A percentile compares a stretch with the other conserved stretches of the same genome.
phyloP scores from a whole-genome alignment of 306 rosid genomes.

The Sophora flavescens region DNA sequence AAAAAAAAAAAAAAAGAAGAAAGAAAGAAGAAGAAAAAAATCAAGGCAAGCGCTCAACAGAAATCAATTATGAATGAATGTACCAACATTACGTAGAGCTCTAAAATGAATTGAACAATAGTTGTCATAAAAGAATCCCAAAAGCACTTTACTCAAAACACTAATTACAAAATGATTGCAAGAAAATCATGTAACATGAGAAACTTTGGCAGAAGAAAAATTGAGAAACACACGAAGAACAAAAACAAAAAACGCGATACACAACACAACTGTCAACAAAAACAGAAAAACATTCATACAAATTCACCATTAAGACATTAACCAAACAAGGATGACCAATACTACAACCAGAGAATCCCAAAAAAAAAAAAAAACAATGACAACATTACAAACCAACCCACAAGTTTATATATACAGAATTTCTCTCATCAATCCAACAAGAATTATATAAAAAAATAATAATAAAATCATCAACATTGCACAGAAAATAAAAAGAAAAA shows the following conservation, averaged over 20 bases:
- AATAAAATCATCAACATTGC: neutral
- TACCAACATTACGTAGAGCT: neutral
- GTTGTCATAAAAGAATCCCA: neutral
- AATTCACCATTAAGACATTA: neutral
- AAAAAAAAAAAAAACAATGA: neutral
- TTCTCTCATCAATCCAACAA: neutral
- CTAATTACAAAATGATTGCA: neutral
- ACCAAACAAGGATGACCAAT: too few relatives aligned
- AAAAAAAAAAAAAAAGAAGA: too few relatives aligned
- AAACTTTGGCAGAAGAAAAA: neutral
- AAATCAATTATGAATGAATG: too few relatives aligned
- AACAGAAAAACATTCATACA: neutral
- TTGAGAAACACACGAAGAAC: neutral
- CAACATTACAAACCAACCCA: neutral
- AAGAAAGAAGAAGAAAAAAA: too few relatives aligned
- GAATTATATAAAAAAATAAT: too few relatives aligned
- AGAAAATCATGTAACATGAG: neutral
- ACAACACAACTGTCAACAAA: neutral
- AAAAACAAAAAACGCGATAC: neutral
- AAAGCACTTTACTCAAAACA: neutral
- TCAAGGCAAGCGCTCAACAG: too few relatives aligned
- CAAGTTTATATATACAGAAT: neutral
- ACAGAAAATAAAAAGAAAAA: neutral
- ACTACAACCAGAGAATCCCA: too few relatives aligned
- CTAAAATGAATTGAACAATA: neutral